Conservation (phyloP, 352 stramenopile genomes). For the Phytophthora colocasiae region DNA sequence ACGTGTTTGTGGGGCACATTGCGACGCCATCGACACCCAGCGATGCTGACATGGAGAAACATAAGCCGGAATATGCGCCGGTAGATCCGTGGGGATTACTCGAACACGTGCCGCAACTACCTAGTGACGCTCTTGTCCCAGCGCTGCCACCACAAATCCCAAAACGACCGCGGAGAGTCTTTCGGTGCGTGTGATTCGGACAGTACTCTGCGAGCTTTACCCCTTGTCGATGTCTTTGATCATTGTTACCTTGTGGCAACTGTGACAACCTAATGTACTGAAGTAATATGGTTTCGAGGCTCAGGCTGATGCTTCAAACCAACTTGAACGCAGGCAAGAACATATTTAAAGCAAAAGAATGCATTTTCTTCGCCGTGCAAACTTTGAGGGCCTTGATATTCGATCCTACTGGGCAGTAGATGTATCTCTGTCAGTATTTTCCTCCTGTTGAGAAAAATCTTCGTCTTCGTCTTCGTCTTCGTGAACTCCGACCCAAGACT, state of each 20-base stretch:
- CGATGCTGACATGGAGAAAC: slow-evolving; percentile 32
- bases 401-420: neutral
- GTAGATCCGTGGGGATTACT: slow-evolving; percentile 84
- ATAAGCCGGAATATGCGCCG: slow-evolving; percentile 38
- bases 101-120: slow-evolving; percentile 72
- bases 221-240: slow-evolving; percentile 15
- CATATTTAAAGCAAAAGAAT: slow-evolving; percentile 47
- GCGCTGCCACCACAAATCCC: slow-evolving; percentile 46
- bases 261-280: slow-evolving; percentile 29
- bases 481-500: neutral
- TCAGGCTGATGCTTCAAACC: slow-evolving; percentile 3
- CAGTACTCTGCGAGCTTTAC: neutral
- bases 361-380: slow-evolving; percentile 29
- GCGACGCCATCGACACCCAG: slow-evolving; percentile 29
- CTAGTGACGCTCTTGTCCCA: slow-evolving; percentile 67
- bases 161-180: slow-evolving; percentile 71
- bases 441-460: too few species aligned
- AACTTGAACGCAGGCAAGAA: slow-evolving; percentile 25
- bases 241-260: slow-evolving; percentile 20
- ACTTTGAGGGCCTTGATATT: neutral
- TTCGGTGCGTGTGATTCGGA: slow-evolving; percentile 63
- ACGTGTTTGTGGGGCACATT: slow-evolving; percentile 32
- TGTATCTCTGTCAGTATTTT: neutral
- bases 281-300: slow-evolving; percentile 28
- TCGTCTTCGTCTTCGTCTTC: neutral